Base-by-base conservation (phyloP, 805 yeast genomes). In the Candida railenensis region DNA sequence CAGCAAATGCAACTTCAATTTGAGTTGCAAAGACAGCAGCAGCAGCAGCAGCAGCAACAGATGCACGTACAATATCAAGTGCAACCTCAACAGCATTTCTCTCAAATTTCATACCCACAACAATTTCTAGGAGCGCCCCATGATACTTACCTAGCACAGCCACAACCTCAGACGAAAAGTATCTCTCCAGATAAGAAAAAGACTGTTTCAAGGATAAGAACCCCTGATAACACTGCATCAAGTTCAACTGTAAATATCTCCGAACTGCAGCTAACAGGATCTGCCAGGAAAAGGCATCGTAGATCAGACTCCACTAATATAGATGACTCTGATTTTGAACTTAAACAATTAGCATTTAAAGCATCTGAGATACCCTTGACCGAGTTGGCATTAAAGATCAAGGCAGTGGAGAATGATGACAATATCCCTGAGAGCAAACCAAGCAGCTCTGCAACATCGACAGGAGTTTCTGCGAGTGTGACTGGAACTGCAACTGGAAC, bases 351-450 rank as follows among this genome's bases (percentile, higher is more conserved):
- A 20, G 77, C 77, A 11, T 59, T 62, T 19, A 58, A 59, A 40
- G 62, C 65, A 4, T 44, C 66, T 8, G 57, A 59, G 9, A 53
- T 61, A 3, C 73, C 82, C 1, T 59, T 78, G 5, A 54, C 67
- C 3, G 75, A 74, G 22, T 65, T 77, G 46, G 81, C 81, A 0
- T 50, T 63, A 1, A 63, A 69, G 25, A 71, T 78, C n/a, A 69
- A 69, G 50, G 63, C 63, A n/a, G 59, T 74, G 14, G 83, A 78
- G 48, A 57, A 53, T 44, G 62, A 52, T 37, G 60, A 55, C 37
- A 37, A 45, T 7, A 44, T 42, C 20, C 40, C 48, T 3, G 47
- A 49, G 40, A 42, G 44, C 20, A 47, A 40, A 30, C 22, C 44
- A 2, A 18, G 18, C 20, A 22, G 20, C 22, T 7, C 9, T 16